Evolutionary conservation across 1,139 yeast species (phyloP), one percentile per base, ranked within the genome.

Genomic region (Pneumocystis wakefieldiae): DNA sequence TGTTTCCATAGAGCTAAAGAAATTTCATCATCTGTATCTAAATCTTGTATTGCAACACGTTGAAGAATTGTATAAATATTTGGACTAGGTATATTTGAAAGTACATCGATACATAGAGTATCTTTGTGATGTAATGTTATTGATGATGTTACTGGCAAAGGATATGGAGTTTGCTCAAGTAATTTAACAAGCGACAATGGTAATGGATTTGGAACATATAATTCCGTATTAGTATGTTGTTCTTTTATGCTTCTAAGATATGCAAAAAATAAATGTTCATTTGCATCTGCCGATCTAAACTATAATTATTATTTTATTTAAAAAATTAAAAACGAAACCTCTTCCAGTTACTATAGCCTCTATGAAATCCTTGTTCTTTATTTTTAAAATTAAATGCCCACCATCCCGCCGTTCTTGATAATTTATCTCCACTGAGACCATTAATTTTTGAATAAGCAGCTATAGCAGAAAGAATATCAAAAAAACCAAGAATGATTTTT

Each of bases 391-490:
- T 83, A 70, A 90, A 90, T 0, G 96, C 97, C 96, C 96, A 90
- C 48, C 88, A 76, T 29, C 92, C 91, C 42, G 94, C 86, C 83
- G 90, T 80, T 69, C 87, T 84, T 19, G 94, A 81, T 28, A 90
- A 79, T 71, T 88, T 89, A 60, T 91, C 78, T 0, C 95, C 95
- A 69, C 87, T 83, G 75, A 90, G 76, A 69, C 85, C 84, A 71
- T 89, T 89, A 62, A 84, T 83, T 68, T 84, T 86, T 2, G 95
- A 84, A 73, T 88, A 86, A n/a, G 95, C 83, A 0, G 94, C 84
- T 58, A 90, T 75, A n/a, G 89, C 81, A 12, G 89, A 86, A 62
- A 90, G 75, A 61, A 90, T 77, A 71, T 90, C 96, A 70, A 89
- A 81, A 71, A 89, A 90, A 72, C 87, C 95, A 71, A 87, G 87